phyloP scores from a whole-genome alignment of 192 early-diverging fungal genomes.

The Umbelopsis sp. region DNA sequence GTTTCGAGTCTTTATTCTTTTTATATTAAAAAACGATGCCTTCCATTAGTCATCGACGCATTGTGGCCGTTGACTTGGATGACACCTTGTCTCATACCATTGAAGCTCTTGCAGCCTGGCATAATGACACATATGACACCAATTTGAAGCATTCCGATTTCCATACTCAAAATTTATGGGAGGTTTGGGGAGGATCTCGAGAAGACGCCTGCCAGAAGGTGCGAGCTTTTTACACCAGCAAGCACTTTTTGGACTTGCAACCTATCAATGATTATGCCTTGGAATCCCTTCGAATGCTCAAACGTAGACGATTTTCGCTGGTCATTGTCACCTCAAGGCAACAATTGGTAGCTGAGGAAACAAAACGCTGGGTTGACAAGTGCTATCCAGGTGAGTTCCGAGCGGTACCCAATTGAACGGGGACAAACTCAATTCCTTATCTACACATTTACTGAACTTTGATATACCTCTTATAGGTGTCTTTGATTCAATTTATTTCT shows the following conservation, averaged over 20 bases:
- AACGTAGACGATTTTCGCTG: slow-evolving; percentile 50
- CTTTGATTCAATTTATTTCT: slow-evolving; percentile 66
- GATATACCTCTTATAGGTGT: slow-evolving; percentile 39
- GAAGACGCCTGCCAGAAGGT: slow-evolving; percentile 56
- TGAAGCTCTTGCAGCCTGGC: slow-evolving; percentile 53
- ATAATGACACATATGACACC: slow-evolving; percentile 56
- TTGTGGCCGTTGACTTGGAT: slow-evolving; percentile 58
- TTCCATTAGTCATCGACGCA: slow-evolving; percentile 30
- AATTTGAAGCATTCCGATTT: slow-evolving; percentile 47
- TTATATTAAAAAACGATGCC: not conserved
- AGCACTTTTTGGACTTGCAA: slow-evolving; percentile 52
- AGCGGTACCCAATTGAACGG: not conserved
- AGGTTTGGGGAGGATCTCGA: slow-evolving; percentile 58
- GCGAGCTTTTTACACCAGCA: slow-evolving; percentile 55
- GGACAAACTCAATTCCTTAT: not conserved
- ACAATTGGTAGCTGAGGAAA: slow-evolving; percentile 56
- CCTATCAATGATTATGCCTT: slow-evolving; percentile 54
- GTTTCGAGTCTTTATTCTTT: not conserved
- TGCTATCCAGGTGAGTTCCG: slow-evolving; percentile 54
- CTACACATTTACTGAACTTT: slow-evolving; percentile 1
- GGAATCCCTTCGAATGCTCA: slow-evolving; percentile 57
- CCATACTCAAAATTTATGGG: slow-evolving; percentile 49
- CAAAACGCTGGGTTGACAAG: slow-evolving; percentile 56
- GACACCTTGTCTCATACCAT: slow-evolving; percentile 54
- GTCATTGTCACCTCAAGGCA: slow-evolving; percentile 64